Conservation (phyloP, 257 asterid species). For the Nicotiana paniculata region DNA sequence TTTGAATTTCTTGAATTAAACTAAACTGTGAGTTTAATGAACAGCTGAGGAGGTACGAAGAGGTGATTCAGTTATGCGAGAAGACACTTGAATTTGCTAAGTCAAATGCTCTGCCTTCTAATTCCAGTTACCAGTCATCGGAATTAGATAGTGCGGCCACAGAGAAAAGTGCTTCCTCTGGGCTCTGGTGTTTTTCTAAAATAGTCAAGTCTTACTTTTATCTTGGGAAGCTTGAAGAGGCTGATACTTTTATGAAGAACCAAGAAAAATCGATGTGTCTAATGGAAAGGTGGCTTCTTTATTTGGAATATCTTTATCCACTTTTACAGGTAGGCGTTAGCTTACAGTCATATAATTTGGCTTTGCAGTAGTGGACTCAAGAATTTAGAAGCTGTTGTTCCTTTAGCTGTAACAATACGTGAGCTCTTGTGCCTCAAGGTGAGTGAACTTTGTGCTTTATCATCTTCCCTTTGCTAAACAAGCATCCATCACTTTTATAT, state of each 20-base stretch:
- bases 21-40: constrained; percentile 15
- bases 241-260: constrained; percentile 59
- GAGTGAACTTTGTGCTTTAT: constrained; percentile 25
- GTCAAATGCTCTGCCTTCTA: constrained; percentile 30
- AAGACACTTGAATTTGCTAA: constrained; percentile 47
- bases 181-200: constrained; percentile 61
- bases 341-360: constrained; percentile 12
- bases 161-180: constrained; percentile 47
- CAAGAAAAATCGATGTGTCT: constrained; percentile 51
- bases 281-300: constrained; percentile 38
- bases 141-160: constrained; percentile 33
- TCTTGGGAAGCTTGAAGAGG: constrained; percentile 85
- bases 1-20: not conserved
- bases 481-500: not conserved
- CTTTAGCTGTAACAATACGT: constrained; percentile 59
- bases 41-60: constrained; percentile 83
- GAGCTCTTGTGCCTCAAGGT: constrained; percentile 80
- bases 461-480: not conserved
- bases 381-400: constrained; percentile 52
- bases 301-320: not conserved
- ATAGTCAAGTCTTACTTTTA: constrained; percentile 64
- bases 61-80: constrained; percentile 67
- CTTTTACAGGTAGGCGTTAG: not conserved
- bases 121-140: constrained; percentile 24
- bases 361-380: constrained; percentile 40